A percentile compares a stretch with the other conserved stretches of the same genome.
Conservation (phyloP, 2,329 filamentous ascomycete genomes). For the Fusarium sp. region DNA sequence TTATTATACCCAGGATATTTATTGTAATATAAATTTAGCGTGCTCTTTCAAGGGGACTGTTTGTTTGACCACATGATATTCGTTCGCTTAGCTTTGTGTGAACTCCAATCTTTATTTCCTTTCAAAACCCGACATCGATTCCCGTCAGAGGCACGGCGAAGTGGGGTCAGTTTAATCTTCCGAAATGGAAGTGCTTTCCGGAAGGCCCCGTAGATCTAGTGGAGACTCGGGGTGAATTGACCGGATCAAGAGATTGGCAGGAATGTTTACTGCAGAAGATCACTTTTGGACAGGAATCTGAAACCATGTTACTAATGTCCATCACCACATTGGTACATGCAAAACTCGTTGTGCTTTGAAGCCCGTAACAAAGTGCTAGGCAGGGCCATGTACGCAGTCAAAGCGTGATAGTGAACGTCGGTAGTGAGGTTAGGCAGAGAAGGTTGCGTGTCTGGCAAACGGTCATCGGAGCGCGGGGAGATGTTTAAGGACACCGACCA, state of each 20-base stretch:
- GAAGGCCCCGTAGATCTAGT: conserved; percentile 3
- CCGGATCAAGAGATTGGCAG: conserved; percentile 10
- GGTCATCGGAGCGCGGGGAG: background rate
- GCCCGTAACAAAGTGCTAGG: conserved; percentile 18
- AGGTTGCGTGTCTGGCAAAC: conserved; percentile 24
- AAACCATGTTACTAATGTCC: background rate
- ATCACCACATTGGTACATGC: background rate
- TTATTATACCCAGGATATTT: conserved; percentile 26
- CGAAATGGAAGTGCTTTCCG: conserved; percentile 19
- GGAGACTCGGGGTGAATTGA: conserved; percentile 1
- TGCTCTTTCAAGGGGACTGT: conserved; percentile 10
- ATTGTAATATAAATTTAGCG: conserved; percentile 40
- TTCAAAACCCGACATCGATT: background rate
- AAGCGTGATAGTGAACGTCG: background rate
- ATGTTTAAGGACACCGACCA: background rate
- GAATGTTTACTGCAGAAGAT: conserved; percentile 10
- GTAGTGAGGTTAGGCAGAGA: conserved; percentile 15
- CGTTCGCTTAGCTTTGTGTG: background rate
- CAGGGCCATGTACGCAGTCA: conserved; percentile 32
- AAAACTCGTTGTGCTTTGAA: background rate
- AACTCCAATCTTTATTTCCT: background rate
- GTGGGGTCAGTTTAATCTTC: conserved; percentile 17
- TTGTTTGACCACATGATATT: background rate
- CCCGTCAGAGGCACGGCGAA: conserved; percentile 23
- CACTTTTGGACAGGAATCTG: background rate